Evolutionary conservation across 805 yeast species (phyloP).

Genomic region (Sungouiozyma intestinalis): DNA sequence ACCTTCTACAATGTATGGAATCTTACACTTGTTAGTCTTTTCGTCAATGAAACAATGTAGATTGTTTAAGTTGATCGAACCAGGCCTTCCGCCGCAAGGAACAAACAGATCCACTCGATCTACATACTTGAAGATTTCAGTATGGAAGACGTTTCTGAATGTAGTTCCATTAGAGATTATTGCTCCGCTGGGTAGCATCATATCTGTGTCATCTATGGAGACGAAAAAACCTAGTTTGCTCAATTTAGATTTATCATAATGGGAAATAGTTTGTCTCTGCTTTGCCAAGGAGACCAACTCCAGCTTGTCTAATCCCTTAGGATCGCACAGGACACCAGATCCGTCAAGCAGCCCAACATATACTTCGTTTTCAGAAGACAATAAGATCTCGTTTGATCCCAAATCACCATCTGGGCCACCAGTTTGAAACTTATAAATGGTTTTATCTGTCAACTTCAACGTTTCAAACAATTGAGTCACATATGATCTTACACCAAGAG

Average conservation of each 20-base stretch:
- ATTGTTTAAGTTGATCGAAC: constrained; percentile 81
- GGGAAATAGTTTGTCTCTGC: constrained; percentile 61
- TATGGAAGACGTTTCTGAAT: constrained; percentile 86
- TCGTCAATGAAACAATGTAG: constrained; percentile 61
- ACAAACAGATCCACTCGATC: constrained; percentile 74
- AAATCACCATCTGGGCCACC: constrained; percentile 99
- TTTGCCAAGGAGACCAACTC: constrained; percentile 75
- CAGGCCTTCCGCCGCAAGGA: constrained; percentile 99
- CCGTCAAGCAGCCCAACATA: constrained; percentile 92
- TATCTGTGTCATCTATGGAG: constrained; percentile 74
- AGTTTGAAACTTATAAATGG: constrained; percentile 77
- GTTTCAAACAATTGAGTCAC: constrained; percentile 82
- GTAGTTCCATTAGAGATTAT: constrained; percentile 72
- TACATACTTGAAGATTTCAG: constrained; percentile 54
- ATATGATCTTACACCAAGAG: constrained; percentile 85
- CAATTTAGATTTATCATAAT: constrained; percentile 57
- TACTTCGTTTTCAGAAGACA: constrained; percentile 63
- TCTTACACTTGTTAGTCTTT: constrained; percentile 61
- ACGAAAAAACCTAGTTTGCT: constrained; percentile 71
- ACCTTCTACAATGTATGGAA: constrained; percentile 93
- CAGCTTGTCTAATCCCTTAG: constrained; percentile 70
- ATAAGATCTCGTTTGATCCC: constrained; percentile 88
- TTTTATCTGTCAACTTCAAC: constrained; percentile 45
- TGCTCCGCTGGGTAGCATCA: constrained; percentile 64
- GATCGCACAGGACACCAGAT: constrained; percentile 89